A percentile compares a stretch with the other conserved stretches of the same genome.
Conservation (phyloP, 1,284 basidiomycete species). For the Veloboletus limbatus region DNA sequence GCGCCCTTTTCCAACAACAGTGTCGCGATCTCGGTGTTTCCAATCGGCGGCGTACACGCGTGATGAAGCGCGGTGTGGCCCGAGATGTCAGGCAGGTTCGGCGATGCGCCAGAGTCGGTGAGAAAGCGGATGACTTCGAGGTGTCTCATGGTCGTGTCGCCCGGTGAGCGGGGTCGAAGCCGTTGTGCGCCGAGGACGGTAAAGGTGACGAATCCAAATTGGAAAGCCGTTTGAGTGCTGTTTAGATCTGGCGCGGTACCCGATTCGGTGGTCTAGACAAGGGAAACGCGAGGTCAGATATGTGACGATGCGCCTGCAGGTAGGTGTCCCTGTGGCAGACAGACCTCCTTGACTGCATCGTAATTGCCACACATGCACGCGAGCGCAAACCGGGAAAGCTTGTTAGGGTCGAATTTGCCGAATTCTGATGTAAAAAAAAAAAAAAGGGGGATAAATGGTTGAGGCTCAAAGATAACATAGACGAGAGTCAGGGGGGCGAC, state of each 20-base stretch:
- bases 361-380: conserved; percentile 39
- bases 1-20: conserved; percentile 44
- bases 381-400: conserved; percentile 39
- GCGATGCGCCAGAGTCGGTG: conserved; percentile 40
- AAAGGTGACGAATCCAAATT: conserved; percentile 46
- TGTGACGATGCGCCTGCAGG: background rate
- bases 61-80: conserved; percentile 52
- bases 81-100: conserved; percentile 45
- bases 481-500: background rate
- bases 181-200: conserved; percentile 45
- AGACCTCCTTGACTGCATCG: conserved; percentile 32
- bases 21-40: conserved; percentile 34
- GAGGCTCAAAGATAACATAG: background rate
- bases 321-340: too few relatives aligned
- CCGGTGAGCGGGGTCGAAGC: conserved; percentile 14
- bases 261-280: conserved; percentile 37
- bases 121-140: conserved; percentile 41
- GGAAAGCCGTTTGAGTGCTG: conserved; percentile 45
- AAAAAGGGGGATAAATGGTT: background rate
- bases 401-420: conserved; percentile 21
- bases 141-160: conserved; percentile 25
- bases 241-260: conserved; percentile 42
- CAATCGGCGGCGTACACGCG: conserved; percentile 32
- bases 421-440: conserved; percentile 17
- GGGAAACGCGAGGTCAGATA: background rate